These are phyloP conservation scores for Serendipita sp. DNA, from an alignment of 768 basidiomycete species.

Conservation along the genomic window DNA sequence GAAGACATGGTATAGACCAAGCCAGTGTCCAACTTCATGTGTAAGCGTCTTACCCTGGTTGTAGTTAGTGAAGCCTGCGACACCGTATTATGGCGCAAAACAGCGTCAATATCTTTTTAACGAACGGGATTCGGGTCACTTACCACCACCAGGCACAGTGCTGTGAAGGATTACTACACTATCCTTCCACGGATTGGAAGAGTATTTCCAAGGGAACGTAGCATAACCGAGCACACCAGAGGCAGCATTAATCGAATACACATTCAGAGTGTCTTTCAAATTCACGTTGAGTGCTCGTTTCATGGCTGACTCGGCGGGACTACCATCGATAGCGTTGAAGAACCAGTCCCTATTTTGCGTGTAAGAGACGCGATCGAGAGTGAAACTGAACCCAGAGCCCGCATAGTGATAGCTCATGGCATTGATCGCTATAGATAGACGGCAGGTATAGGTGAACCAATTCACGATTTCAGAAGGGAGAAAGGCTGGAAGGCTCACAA, in stretches of 20 bases:
- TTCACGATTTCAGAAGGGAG: too few relatives aligned
- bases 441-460: too few relatives aligned
- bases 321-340: not conserved
- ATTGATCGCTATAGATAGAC: not conserved
- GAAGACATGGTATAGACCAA: not conserved
- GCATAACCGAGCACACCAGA: conserved; percentile 19
- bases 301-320: not conserved
- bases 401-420: not conserved
- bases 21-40: too few relatives aligned
- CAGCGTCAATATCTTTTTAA: too few relatives aligned
- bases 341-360: conserved; percentile 3
- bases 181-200: conserved; percentile 19
- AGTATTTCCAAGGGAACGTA: conserved; percentile 24
- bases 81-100: not conserved
- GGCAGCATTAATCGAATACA: not conserved
- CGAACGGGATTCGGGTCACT: too few relatives aligned
- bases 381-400: not conserved
- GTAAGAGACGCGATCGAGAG: not conserved
- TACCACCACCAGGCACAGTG: not conserved
- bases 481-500: too few relatives aligned
- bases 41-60: not conserved
- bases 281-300: not conserved
- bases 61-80: not conserved
- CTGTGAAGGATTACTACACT: conserved; percentile 21
- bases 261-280: not conserved